Base-by-base conservation (phyloP, 106 monocot species). In the Acorus gramineus region DNA sequence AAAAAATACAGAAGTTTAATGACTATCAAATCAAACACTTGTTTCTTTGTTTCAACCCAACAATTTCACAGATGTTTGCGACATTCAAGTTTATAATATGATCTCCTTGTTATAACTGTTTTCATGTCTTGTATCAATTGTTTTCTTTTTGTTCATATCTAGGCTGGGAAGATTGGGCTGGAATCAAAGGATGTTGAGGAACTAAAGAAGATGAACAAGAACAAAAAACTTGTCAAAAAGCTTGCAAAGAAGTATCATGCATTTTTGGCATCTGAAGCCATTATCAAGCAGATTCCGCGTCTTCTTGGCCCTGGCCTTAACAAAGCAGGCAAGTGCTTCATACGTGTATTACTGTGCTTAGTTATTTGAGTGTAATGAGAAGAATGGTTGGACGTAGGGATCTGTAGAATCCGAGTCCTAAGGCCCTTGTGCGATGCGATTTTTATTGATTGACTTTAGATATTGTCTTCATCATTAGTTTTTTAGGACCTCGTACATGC, bases 271-370 rank as follows among this genome's bases (percentile, higher is more conserved):
- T 85, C 84, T 7, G 84, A 85, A 46, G 80, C 84, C 42, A 74
- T 85, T 42, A 85, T 85, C 43, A 85, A 85, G 74, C 84, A 84
- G 74, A 84, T 84, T 55, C 84, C 84, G 44, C 84, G 84, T 71
- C 84, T 84, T 52, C 74, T 85, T 46, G 84, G 84, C 0, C 84
- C 84, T 44, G 84, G 84, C 53, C 84, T 85, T 44, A 85, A 85
- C 77, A 85, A 85, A 56, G 84, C 84, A 59, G 80, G 84, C 74
- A 78, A 64, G 63, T 13, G 57, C 14, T 51, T 62, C 50, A n/a
- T 3, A 52, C 3, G 28, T 62, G 14, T 66, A 13, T 2, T 57
- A n/a, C 5, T 7, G 43, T 52, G 14, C 13, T 49, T 62, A 42
- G 4, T 42, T 44, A 14, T 52, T 74, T 45, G 11, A 3, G 7